Conservation (phyloP, 306 rosid species). For the Glycyrrhiza uralensis region DNA sequence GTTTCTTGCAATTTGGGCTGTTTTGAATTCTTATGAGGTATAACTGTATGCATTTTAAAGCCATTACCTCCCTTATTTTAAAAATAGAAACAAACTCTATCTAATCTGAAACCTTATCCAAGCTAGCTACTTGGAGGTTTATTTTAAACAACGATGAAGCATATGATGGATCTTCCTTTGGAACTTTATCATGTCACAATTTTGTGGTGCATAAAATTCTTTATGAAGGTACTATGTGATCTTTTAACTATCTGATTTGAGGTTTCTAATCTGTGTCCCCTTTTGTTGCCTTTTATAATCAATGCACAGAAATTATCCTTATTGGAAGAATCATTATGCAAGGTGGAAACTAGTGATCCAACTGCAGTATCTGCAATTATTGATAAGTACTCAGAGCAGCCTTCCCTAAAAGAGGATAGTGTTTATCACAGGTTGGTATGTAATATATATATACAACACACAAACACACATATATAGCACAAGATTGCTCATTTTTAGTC, state of each 20-base stretch:
- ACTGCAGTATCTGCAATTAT: constrained; percentile 51
- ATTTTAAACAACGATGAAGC: not conserved
- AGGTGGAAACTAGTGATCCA: constrained; percentile 54
- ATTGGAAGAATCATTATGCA: constrained; percentile 72
- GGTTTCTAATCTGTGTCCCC: constrained; percentile 5
- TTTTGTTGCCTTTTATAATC: constrained; percentile 25
- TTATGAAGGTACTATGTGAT: not conserved
- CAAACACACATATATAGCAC: not conserved
- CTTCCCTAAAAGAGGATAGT: constrained; percentile 57
- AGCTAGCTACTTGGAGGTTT: not conserved
- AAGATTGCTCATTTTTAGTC: not conserved
- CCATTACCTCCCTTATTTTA: not conserved
- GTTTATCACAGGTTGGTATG: constrained; percentile 59
- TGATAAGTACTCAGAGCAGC: constrained; percentile 52
- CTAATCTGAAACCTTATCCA: not conserved
- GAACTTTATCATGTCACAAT: not conserved
- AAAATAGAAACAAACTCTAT: not conserved
- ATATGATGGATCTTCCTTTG: not conserved
- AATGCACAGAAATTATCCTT: constrained; percentile 51
- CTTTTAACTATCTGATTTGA: not conserved
- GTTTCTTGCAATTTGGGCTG: not conserved
- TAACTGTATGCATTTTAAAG: not conserved
- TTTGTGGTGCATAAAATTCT: not conserved
- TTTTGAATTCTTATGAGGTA: not conserved
- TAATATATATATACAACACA: not conserved